Evolutionary conservation across 331 rosid species (phyloP).

Genomic region (Malus hybrid): DNA sequence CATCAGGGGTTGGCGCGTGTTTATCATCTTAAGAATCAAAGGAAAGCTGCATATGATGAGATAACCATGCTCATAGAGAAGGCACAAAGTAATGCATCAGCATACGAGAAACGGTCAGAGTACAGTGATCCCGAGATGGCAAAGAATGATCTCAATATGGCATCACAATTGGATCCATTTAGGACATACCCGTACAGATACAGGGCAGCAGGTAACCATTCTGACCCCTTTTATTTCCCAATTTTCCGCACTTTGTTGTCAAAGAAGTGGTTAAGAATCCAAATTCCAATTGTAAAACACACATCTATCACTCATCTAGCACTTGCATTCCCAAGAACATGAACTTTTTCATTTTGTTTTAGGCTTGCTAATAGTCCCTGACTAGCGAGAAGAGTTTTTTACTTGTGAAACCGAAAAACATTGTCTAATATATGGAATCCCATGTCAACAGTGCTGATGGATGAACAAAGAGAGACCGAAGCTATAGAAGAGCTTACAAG

Average conservation of each 20-base stretch:
- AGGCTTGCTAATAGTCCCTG: no score
- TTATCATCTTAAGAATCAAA: constrained; percentile 58
- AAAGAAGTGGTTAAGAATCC: not conserved
- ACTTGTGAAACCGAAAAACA: constrained; percentile 1
- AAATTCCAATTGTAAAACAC: not conserved
- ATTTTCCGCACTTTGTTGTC: not conserved
- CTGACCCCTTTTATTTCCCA: not conserved
- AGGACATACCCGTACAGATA: constrained; percentile 80
- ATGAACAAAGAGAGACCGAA: constrained; percentile 72
- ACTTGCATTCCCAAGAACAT: not conserved
- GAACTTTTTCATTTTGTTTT: not conserved
- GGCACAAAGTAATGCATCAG: constrained; percentile 63
- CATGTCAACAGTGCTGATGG: constrained; percentile 66
- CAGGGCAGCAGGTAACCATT: constrained; percentile 72
- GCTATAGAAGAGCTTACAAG: constrained; percentile 66
- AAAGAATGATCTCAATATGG: constrained; percentile 59
- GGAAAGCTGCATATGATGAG: constrained; percentile 70
- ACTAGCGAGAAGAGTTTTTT: not conserved
- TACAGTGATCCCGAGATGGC: constrained; percentile 73
- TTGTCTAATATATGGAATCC: constrained; percentile 20
- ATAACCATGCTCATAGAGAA: constrained; percentile 72
- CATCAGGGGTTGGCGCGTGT: constrained; percentile 86
- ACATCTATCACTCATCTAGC: not conserved
- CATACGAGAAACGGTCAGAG: constrained; percentile 83
- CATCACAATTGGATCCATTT: constrained; percentile 62